Conservation (phyloP, 2,329 filamentous ascomycete species). For the Fonsecaea multimorphosa region DNA sequence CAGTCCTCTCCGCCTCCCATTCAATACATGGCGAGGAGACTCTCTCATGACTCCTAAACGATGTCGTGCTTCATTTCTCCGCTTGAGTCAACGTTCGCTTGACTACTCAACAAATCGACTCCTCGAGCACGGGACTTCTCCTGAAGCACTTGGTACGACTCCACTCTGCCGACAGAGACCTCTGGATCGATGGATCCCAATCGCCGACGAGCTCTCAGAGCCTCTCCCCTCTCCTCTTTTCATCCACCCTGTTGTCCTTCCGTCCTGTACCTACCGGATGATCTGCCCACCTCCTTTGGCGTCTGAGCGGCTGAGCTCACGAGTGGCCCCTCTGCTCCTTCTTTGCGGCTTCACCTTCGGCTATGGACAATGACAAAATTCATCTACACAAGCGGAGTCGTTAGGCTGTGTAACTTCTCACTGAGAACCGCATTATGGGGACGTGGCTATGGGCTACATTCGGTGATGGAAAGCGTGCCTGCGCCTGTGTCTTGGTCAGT, state of each 20-base stretch:
- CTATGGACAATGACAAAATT: not conserved
- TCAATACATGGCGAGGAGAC: not conserved
- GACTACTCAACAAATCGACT: not conserved
- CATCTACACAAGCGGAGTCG: not conserved
- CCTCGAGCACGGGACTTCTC: not conserved
- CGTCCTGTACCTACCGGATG: not conserved
- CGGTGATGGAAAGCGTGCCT: constrained; percentile 4
- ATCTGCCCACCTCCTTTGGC: not conserved
- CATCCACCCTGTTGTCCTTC: constrained; percentile 1
- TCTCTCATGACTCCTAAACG: not conserved
- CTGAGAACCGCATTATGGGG: not conserved
- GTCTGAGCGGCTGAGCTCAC: not conserved
- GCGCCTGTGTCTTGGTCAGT: constrained; percentile 3
- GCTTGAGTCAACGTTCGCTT: not conserved
- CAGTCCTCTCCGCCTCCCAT: no score
- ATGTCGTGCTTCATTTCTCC: not conserved
- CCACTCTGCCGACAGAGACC: not conserved
- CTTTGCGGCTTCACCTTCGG: not conserved
- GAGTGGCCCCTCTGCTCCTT: not conserved
- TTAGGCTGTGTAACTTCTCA: not conserved
- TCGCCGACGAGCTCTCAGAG: not conserved
- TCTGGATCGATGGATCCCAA: constrained; percentile 1
- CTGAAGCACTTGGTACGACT: not conserved
- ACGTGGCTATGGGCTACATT: not conserved
- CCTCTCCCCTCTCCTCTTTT: not conserved